Evolutionary conservation across 306 rosid genomes (phyloP).

Genomic region (Fragaria iinumae): DNA sequence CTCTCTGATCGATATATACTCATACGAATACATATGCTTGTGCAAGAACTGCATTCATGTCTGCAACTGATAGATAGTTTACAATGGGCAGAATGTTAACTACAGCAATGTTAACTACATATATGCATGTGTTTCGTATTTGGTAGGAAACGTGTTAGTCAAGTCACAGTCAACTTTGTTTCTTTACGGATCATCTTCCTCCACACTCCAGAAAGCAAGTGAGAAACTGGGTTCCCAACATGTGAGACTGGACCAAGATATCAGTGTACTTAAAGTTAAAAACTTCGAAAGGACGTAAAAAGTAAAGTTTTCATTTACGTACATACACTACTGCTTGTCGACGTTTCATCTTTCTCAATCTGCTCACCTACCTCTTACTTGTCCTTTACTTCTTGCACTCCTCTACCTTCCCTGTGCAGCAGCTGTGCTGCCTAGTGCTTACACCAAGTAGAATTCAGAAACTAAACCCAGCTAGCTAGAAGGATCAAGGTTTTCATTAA

Average conservation of each 20-base stretch:
- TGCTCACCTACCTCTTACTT: not conserved
- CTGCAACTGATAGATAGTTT: not conserved
- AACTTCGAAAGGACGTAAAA: not conserved
- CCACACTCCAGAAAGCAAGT: not conserved
- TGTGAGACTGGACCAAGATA: not conserved
- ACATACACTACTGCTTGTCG: slow-evolving; percentile 4
- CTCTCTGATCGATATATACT: too few species aligned
- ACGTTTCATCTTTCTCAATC: slow-evolving; percentile 26
- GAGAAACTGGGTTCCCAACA: not conserved
- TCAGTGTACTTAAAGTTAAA: not conserved
- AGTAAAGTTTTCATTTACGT: not conserved
- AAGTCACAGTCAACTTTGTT: not conserved
- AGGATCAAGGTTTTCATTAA: not conserved
- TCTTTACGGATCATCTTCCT: not conserved
- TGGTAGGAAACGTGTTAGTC: not conserved
- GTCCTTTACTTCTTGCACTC: not conserved
- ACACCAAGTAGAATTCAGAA: not conserved
- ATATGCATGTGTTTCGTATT: not conserved
- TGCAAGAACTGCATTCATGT: not conserved
- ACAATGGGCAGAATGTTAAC: not conserved
- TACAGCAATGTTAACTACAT: not conserved
- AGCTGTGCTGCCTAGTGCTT: too few species aligned
- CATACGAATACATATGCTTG: not conserved
- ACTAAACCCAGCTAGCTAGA: not conserved
- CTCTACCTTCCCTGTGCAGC: slow-evolving; percentile 35